Conservation (phyloP, 2,329 filamentous ascomycete species). For the Cytospora piceicola region DNA sequence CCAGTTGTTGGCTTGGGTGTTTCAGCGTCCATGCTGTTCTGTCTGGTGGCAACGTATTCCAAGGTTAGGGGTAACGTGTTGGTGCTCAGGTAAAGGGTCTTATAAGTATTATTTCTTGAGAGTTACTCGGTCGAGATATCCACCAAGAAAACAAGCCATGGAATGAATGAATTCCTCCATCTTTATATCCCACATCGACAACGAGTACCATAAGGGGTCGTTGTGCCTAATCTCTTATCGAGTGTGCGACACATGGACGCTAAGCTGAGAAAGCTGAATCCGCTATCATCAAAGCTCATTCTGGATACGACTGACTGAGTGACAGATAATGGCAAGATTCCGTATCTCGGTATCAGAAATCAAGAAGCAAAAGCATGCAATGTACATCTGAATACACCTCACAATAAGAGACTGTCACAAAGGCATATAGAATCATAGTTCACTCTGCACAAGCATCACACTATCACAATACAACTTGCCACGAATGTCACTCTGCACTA, state of each 20-base stretch:
- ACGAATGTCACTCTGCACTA: neutral
- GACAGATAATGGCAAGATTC: neutral
- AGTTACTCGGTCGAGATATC: neutral
- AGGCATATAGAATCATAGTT: neutral
- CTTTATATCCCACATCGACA: neutral
- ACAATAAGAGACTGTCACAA: neutral
- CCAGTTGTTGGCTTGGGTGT: neutral
- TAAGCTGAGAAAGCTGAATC: neutral
- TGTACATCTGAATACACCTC: neutral
- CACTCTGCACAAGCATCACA: neutral
- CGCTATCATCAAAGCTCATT: neutral
- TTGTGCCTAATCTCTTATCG: conserved; percentile 33
- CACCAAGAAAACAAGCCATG: neutral
- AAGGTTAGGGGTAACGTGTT: neutral
- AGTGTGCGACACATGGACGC: neutral
- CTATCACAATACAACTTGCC: neutral
- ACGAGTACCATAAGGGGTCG: neutral
- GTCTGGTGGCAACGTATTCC: neutral
- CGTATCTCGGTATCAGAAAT: neutral
- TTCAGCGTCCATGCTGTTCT: neutral
- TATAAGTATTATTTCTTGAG: neutral
- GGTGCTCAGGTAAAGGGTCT: neutral
- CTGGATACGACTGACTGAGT: neutral
- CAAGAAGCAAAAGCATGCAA: neutral
- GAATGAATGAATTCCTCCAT: neutral